Evolutionary conservation across 192 early-diverging fungal species (phyloP), one percentile per base, ranked within the genome.

Genomic region (Geranomyces variabilis): DNA sequence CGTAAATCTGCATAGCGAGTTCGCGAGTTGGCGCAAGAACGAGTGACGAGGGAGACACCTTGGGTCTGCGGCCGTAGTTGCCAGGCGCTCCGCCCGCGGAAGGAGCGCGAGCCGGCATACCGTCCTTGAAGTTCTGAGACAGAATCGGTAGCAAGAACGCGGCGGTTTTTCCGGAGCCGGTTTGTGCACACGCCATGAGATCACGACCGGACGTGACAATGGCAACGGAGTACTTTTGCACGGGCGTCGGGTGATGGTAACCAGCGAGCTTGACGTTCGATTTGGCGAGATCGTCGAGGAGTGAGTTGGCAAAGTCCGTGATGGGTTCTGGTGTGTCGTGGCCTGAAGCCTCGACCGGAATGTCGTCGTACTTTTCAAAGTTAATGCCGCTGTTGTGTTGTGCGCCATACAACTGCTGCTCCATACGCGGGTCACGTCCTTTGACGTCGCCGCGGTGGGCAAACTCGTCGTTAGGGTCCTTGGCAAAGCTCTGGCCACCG

Each of bases 341-440:
- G 4, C 86, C 88, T 22, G 83, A 84, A 17, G 92, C 93, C 73
- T 96, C 93, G 59, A 95, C 95, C 14, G 96, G 96, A 47, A 98
- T 98, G 79, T 98, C 93, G 70, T 96, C 94, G 80, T 98, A 98
- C 81, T 94, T 95, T 70, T 94, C 93, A 88, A 98, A 98, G 88
- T 98, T 96, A 75, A 98, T 98, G 60, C 96, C 96, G 56, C 92
- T 92, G 79, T 84, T 82, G 64, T 92, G 90, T 43, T 95, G 90
- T 53, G 77, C 67, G 19, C 81, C 78, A 69, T 87, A 96, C 24
- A 98, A 85, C 73, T 93, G 90, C 21, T 79, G 64, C 79, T 97
- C 96, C 36, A 91, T 71, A 55, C 90, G 86, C 66, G 87, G 84
- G 81, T 94, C 91, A 66, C 87, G 86, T 71, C 86, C 81, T 29